Base-by-base conservation (phyloP, 1,284 basidiomycete genomes). In the Apiotrichum akiyoshidainum region DNA sequence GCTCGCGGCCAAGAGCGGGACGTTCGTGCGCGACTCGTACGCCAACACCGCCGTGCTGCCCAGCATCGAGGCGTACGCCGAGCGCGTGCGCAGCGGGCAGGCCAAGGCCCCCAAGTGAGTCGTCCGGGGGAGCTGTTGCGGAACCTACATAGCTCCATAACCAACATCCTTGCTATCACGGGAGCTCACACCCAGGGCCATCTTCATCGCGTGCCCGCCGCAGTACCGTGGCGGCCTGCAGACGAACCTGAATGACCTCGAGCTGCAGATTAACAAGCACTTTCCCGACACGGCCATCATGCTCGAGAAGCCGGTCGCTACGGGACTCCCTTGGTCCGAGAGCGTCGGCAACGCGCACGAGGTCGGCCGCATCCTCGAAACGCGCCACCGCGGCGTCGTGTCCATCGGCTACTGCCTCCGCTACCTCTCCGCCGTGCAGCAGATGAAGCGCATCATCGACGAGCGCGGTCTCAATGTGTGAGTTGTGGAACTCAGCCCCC, bases 141-240 rank as follows among this genome's bases (percentile, higher is more conserved):
- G n/a, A n/a, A n/a, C n/a, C n/a, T n/a, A n/a, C n/a, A 21, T 17
- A 41, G 17, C 16, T 17, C n/a, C 16, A 5, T 8, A 41, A 17
- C 40, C 6, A 39, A 2, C 26, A 31, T 8, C 37, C 39, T 10
- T 17, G 5, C 26, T n/a, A 8, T 19, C 22, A 19, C 50, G 17
- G 4, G 5, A 13, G n/a, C 46, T 45, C 10, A 21, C 42, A n/a
- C 54, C 16, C 65, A 81, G 80, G 51, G 92, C 90, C 8, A 84
- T 96, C 74, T 86, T 96, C 75, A 84, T 97, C 65, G 94, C 93
- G 53, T 88, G 86, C 47, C 93, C 94, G 22, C 92, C 94, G 39
- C 89, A 89, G 82, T 97, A 87, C 84, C 87, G 94, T 61, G 92
- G 92, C 49, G 85, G 86, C 41, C 81, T 84, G 41, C 79, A 83